Conservation (phyloP, 176 grass and related monocot species). For the Neostapfia colusana region DNA sequence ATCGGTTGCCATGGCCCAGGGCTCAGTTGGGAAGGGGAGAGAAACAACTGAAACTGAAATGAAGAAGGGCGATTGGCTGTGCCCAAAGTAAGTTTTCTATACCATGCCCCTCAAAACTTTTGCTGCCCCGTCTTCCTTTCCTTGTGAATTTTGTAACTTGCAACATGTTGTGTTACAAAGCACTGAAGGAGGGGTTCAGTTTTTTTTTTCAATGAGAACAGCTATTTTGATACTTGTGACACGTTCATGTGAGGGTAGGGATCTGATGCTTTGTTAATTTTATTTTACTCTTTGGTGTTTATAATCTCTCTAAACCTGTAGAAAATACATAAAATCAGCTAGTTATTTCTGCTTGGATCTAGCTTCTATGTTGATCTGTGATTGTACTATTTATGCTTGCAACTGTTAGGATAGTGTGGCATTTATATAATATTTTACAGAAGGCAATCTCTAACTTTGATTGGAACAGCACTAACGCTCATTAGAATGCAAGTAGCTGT, state of each 20-base stretch:
- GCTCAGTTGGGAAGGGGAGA: slow-evolving; percentile 39
- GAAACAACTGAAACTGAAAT: slow-evolving; percentile 66
- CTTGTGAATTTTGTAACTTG: slow-evolving; percentile 11
- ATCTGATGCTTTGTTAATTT: slow-evolving; percentile 2
- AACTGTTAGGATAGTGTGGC: not conserved
- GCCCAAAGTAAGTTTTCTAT: slow-evolving; percentile 73
- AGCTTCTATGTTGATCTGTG: not conserved
- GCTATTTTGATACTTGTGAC: slow-evolving; percentile 6
- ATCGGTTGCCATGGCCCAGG: slow-evolving; percentile 17
- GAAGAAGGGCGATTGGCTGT: slow-evolving; percentile 96
- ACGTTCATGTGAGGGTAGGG: slow-evolving; percentile 22
- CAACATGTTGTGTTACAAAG: slow-evolving; percentile 23
- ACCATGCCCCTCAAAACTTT: not conserved
- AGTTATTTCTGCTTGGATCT: slow-evolving; percentile 26
- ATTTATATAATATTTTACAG: slow-evolving; percentile 23
- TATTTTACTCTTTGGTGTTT: not conserved
- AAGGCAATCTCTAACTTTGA: slow-evolving; percentile 1
- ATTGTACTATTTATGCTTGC: not conserved
- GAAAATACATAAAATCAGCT: slow-evolving; percentile 11
- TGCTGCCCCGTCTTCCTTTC: slow-evolving; percentile 10
- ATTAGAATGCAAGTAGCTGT: slow-evolving; percentile 11
- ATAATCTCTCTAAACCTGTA: slow-evolving; percentile 3
- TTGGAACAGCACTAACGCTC: slow-evolving; percentile 8
- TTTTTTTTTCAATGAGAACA: slow-evolving; percentile 1
- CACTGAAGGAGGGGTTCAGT: slow-evolving; percentile 9